Evolutionary conservation across 352 stramenopile genomes (phyloP).

Genomic region (Peronospora destructor): DNA sequence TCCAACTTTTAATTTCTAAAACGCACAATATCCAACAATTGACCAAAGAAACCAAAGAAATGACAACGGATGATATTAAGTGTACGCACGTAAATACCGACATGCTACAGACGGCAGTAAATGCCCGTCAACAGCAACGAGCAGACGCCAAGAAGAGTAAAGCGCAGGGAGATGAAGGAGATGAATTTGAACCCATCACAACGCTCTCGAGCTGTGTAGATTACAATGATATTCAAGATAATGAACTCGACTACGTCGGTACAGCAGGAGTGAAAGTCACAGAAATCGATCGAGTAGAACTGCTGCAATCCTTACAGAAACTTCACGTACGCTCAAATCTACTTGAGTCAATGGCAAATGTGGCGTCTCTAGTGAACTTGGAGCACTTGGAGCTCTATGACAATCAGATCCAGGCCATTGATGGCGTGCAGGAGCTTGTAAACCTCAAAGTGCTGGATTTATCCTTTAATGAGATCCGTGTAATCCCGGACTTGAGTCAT

Average conservation of each 20-base stretch:
- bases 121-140: constrained; percentile 19
- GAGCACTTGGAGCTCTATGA: constrained; percentile 96
- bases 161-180: constrained; percentile 17
- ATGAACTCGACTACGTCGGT: constrained; percentile 81
- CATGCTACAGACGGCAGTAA: constrained; percentile 29
- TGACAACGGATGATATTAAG: constrained; percentile 7
- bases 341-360: constrained; percentile 69
- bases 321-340: constrained; percentile 80
- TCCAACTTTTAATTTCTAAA: too few species aligned
- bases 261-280: constrained; percentile 76
- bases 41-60: neutral
- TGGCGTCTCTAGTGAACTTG: constrained; percentile 60
- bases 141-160: neutral
- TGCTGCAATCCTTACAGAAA: constrained; percentile 42
- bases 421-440: constrained; percentile 47
- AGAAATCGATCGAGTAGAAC: constrained; percentile 50
- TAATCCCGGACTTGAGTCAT: constrained; percentile 75
- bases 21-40: too few species aligned
- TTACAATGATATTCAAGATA: constrained; percentile 40
- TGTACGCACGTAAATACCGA: constrained; percentile 35
- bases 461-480: constrained; percentile 94
- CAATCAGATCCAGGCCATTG: constrained; percentile 92
- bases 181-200: constrained; percentile 23
- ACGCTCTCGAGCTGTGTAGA: constrained; percentile 76
- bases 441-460: constrained; percentile 89